phyloP scores from a whole-genome alignment of 1,284 basidiomycete genomes.

The Ganoderma meredithae region DNA sequence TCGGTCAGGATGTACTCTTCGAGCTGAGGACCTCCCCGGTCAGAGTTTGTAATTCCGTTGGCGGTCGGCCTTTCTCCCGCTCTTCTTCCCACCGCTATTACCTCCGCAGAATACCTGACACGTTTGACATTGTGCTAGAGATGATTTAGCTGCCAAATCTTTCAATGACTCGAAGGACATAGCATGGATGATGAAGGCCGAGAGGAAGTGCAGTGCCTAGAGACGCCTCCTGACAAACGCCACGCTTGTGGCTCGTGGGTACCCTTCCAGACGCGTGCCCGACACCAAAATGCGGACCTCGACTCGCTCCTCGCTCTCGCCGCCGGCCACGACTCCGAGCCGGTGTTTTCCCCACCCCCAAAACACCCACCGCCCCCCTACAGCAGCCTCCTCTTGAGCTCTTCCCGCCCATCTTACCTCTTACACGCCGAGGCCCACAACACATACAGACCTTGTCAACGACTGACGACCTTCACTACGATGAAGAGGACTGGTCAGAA shows the following conservation, averaged over 20 bases:
- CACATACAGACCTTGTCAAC: constrained; percentile 81
- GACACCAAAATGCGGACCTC: constrained; percentile 5
- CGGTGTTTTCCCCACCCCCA: too few species aligned
- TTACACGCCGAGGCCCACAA: constrained; percentile 84
- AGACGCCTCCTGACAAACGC: too few species aligned
- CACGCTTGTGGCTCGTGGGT: too few species aligned
- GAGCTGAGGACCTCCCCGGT: constrained; percentile 64
- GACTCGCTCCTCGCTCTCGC: constrained; percentile 7
- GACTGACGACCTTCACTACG: constrained; percentile 82
- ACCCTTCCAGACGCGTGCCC: constrained; percentile 9
- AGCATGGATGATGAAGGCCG: constrained; percentile 21
- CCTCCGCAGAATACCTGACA: constrained; percentile 66
- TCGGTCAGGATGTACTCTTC: constrained; percentile 58
- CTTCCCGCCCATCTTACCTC: constrained; percentile 72
- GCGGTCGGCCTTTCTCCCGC: constrained; percentile 77
- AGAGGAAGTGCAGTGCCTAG: too few species aligned
- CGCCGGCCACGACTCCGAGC: constrained; percentile 3
- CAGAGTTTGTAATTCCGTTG: constrained; percentile 73
- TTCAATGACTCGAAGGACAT: neutral
- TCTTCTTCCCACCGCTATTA: constrained; percentile 68
- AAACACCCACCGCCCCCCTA: constrained; percentile 56
- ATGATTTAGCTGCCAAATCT: constrained; percentile 1
- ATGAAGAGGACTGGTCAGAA: constrained; percentile 96
- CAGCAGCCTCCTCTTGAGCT: constrained; percentile 47
- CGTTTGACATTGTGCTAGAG: constrained; percentile 86